These are phyloP conservation scores for Beta corolliflora DNA, from an alignment of 179 eudicot genomes.

Conservation along the genomic window DNA sequence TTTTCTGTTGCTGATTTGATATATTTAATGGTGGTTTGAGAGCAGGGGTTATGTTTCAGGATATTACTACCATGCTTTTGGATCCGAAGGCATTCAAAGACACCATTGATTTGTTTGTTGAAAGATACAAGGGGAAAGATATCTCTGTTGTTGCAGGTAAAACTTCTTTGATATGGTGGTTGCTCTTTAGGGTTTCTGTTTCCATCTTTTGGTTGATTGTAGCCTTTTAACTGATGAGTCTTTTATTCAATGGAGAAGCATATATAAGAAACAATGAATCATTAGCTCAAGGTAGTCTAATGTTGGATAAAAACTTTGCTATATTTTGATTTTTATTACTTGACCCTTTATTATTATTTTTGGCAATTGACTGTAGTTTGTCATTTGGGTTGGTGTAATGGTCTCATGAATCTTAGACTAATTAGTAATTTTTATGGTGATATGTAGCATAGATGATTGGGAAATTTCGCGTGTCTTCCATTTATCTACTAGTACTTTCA, in stretches of 20 bases:
- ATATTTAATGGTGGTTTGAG: not conserved
- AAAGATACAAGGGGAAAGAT: slow-evolving; percentile 65
- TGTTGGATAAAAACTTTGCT: not conserved
- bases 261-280: too few species aligned
- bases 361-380: too few species aligned
- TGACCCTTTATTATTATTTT: too few species aligned
- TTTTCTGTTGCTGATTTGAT: not conserved
- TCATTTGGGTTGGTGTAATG: too few species aligned
- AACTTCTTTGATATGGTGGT: not conserved
- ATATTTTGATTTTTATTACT: not conserved
- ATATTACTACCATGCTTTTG: slow-evolving; percentile 83
- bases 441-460: not conserved
- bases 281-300: too few species aligned
- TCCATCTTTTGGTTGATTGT: not conserved
- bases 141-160: slow-evolving; percentile 48
- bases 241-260: too few species aligned
- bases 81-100: slow-evolving; percentile 88
- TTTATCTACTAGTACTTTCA: not conserved
- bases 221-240: too few species aligned
- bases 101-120: slow-evolving; percentile 89
- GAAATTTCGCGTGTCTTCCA: not conserved
- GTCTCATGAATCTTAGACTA: not conserved
- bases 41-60: slow-evolving; percentile 82
- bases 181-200: not conserved
- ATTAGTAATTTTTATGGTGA: not conserved